Evolutionary conservation across 768 basidiomycete genomes (phyloP).

Genomic region (Sarcomyxa edulis): DNA sequence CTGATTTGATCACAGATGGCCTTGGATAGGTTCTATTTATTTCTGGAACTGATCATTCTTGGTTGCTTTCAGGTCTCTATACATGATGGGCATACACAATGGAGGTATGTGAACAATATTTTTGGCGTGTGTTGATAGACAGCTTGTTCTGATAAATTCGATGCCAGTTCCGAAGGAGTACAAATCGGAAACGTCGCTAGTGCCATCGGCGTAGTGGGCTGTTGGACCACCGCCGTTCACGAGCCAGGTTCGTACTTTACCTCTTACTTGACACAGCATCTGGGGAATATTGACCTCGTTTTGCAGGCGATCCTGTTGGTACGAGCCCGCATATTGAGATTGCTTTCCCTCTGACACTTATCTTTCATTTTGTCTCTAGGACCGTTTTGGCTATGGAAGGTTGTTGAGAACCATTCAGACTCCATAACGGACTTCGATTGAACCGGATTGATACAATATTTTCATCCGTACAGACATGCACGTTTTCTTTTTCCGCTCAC

Average conservation of each 20-base stretch:
- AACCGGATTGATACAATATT: no score
- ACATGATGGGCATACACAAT: conserved; percentile 47
- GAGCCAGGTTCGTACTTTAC: conserved; percentile 36
- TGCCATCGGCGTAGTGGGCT: conserved; percentile 60
- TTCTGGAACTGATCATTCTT: conserved; percentile 11
- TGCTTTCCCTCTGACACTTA: neutral
- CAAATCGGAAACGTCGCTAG: conserved; percentile 65
- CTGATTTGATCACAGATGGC: conserved; percentile 1
- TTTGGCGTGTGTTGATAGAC: neutral
- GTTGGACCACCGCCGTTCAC: conserved; percentile 63
- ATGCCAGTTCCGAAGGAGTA: conserved; percentile 55
- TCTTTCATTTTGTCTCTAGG: conserved; percentile 32
- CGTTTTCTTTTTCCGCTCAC: no score
- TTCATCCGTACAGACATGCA: no score
- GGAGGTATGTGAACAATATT: conserved; percentile 40
- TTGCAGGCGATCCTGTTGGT: conserved; percentile 64
- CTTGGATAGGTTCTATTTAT: conserved; percentile 4
- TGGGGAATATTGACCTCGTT: conserved; percentile 2
- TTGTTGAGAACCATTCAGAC: conserved; percentile 26
- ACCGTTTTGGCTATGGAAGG: conserved; percentile 73
- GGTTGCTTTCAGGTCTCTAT: conserved; percentile 53
- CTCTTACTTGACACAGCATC: conserved; percentile 1
- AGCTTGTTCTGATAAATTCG: neutral
- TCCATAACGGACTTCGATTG: no score
- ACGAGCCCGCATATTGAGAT: conserved; percentile 13